Base-by-base conservation (phyloP, 2,329 filamentous ascomycete species). In the Alternaria arbusti region DNA sequence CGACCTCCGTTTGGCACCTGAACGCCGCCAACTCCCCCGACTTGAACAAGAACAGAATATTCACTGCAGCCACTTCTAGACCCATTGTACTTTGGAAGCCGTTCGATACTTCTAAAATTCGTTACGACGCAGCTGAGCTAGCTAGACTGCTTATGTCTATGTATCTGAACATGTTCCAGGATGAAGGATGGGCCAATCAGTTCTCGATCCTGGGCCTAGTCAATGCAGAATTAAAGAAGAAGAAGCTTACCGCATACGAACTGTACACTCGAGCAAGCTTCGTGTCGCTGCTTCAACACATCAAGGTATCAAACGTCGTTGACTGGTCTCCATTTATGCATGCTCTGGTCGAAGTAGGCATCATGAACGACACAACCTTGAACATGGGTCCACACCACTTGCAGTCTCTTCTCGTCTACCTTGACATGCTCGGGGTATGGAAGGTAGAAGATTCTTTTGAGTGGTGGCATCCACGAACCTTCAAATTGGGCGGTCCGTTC, bases 41-140 rank as follows among this genome's bases (percentile, higher is more conserved):
- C 15, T 17, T 40, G 15, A 6, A 15, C 36, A 40, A 40, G 36
- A 40, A 1, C 15, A 10, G 9, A 5, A n/a, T 40, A 15, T 17
- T 40, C n/a, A 3, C 13, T 40, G 36, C 36, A 40, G 36, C 36
- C 8, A 17, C 36, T 9, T 40, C 36, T n/a, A 8, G 36, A 84
- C 83, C 49, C 67, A 23, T 68, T 15, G 15, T 64, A 10, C 7
- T 65, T 1, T 66, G 59, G 64, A 63, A 65, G 17, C 40, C 55
- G 5, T 13, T 47, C 15, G 23, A 56, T 6, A 44, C 25, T 20
- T n/a, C 54, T 12, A 17, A 82, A 81, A 85, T 85, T 3, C 86
- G 86, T 30, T 65, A 50, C 20, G 55, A 66, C 5, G 17, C 49
- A 8, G 11, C 22, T 2, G 55, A 58, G 13, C 61, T 70, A 10